A percentile compares a stretch with the other conserved stretches of the same genome.
Evolutionary conservation across 2,329 filamentous ascomycete genomes (phyloP).

Genomic region (Pseudogymnoascus sp.): DNA sequence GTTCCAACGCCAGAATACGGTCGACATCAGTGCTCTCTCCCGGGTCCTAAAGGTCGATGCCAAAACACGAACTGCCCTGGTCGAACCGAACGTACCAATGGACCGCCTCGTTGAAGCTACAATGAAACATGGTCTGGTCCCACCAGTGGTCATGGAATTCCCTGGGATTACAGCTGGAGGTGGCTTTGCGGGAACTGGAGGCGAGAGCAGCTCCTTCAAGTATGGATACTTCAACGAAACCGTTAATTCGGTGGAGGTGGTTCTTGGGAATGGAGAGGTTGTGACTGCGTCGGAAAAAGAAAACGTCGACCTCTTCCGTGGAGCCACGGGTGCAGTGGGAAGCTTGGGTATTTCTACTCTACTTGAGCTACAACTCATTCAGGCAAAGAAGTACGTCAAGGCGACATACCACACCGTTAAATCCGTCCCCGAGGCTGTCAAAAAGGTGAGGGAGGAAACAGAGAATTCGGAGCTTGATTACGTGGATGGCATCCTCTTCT

Average conservation of each 20-base stretch:
- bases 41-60: conserved; percentile 38
- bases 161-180: conserved; percentile 62
- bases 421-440: conserved; percentile 36
- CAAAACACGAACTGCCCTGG: conserved; percentile 37
- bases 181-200: conserved; percentile 57
- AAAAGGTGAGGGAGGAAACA: conserved; percentile 31
- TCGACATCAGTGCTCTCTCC: conserved; percentile 42
- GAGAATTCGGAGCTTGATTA: conserved; percentile 40
- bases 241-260: conserved; percentile 53
- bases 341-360: conserved; percentile 53
- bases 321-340: conserved; percentile 50
- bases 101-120: conserved; percentile 52
- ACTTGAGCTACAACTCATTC: conserved; percentile 47
- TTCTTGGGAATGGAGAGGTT: conserved; percentile 50
- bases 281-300: conserved; percentile 38
- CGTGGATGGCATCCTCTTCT: conserved; percentile 51
- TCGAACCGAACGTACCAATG: conserved; percentile 65
- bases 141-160: conserved; percentile 62
- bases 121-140: conserved; percentile 46
- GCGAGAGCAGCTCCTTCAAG: conserved; percentile 58
- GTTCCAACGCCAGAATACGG: conserved; percentile 32
- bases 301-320: conserved; percentile 48
- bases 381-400: conserved; percentile 47
- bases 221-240: conserved; percentile 60
- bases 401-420: conserved; percentile 42